Evolutionary conservation across 768 basidiomycete genomes (phyloP).

Genomic region (Boletellus ananiceps): DNA sequence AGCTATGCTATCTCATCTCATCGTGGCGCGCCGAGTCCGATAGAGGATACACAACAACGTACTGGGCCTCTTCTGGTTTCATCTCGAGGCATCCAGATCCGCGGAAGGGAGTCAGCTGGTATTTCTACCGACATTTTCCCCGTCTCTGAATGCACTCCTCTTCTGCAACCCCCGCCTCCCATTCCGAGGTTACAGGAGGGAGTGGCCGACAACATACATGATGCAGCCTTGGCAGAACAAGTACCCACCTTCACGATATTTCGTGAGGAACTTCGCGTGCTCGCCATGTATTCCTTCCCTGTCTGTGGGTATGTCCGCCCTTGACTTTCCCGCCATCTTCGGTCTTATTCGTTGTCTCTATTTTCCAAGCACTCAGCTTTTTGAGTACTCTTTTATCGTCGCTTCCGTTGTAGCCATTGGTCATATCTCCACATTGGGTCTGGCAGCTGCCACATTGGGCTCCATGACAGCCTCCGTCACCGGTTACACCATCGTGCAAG

Average conservation of each 20-base stretch:
- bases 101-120: neutral
- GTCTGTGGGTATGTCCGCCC: slow-evolving; percentile 58
- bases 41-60: neutral
- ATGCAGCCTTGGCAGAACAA: slow-evolving; percentile 13
- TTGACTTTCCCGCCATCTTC: neutral
- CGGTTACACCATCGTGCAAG: slow-evolving; percentile 65
- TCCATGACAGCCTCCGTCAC: slow-evolving; percentile 67
- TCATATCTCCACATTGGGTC: slow-evolving; percentile 83
- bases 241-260: slow-evolving; percentile 33
- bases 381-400: slow-evolving; percentile 84
- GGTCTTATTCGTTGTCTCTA: neutral
- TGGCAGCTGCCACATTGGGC: slow-evolving; percentile 77
- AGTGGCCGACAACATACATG: slow-evolving; percentile 25
- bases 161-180: slow-evolving; percentile 42
- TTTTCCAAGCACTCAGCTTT: slow-evolving; percentile 57
- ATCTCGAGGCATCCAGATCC: slow-evolving; percentile 19
- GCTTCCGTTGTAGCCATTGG: slow-evolving; percentile 85
- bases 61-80: slow-evolving; percentile 9
- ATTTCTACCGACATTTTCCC: neutral
- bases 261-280: slow-evolving; percentile 55
- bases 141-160: slow-evolving; percentile 52
- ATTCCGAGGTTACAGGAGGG: slow-evolving; percentile 56
- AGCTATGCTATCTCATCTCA: slow-evolving; percentile 62
- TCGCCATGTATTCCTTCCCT: slow-evolving; percentile 63
- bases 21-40: slow-evolving; percentile 32